A percentile compares a stretch with the other conserved stretches of the same genome.
phyloP scores from a whole-genome alignment of 108 stramenopile genomes.

The Licmophora abbreviata region DNA sequence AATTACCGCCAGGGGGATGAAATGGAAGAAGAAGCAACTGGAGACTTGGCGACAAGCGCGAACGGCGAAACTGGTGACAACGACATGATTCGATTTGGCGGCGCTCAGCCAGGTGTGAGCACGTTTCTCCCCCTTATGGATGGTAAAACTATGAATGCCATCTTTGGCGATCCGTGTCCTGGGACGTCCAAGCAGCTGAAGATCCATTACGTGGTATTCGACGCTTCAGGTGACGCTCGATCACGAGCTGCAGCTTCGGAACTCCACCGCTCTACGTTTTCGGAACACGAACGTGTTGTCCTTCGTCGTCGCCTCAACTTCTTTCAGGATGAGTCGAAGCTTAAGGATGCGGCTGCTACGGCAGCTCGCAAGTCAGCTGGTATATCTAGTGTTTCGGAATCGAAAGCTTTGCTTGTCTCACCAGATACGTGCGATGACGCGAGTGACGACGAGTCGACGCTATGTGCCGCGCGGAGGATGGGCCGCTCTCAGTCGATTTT shows the following conservation, averaged over 20 bases:
- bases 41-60: not conserved
- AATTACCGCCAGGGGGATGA: not conserved
- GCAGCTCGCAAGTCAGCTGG: not conserved
- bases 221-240: not conserved
- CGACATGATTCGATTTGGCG: not conserved
- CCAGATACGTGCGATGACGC: not conserved
- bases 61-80: not conserved
- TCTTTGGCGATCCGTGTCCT: slow-evolving; percentile 72
- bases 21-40: slow-evolving; percentile 1
- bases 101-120: slow-evolving; percentile 1
- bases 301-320: slow-evolving; percentile 22
- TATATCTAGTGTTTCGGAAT: not conserved
- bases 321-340: not conserved
- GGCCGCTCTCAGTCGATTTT: not conserved
- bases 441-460: not conserved
- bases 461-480: not conserved
- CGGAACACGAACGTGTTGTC: slow-evolving; percentile 48
- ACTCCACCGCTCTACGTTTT: slow-evolving; percentile 37
- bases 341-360: slow-evolving; percentile 4
- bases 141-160: slow-evolving; percentile 41
- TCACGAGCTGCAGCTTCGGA: slow-evolving; percentile 20
- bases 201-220: slow-evolving; percentile 26
- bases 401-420: not conserved
- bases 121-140: slow-evolving; percentile 20
- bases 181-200: slow-evolving; percentile 47